Base-by-base conservation (phyloP, 805 yeast species). In the Ogataea naganishii region DNA sequence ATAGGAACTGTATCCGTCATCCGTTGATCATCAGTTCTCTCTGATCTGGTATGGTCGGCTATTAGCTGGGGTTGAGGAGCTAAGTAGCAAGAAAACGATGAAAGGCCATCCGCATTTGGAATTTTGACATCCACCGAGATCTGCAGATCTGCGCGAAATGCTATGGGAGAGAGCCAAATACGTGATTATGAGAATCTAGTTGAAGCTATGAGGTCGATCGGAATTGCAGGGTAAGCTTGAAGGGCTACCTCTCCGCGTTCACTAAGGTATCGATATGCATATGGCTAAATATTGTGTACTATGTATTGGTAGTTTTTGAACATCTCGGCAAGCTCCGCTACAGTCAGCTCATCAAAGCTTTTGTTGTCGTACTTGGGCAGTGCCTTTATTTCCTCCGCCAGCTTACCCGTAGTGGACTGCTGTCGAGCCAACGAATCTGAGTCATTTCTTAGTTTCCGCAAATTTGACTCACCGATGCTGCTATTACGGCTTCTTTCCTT, bases 401-500 rank as follows among this genome's bases (percentile, higher is more conserved):
- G 22, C 9, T 14, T 22, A 16, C 14, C 23, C 15, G 18, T n/a
- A 9, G n/a, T 12, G 5, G 18, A 15, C 7, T 21, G 19, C 13
- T 11, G 26, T 18, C 27, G 36, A 29, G 30, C 8, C 26, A 17
- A 12, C 21, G 28, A 15, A 15, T 26, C 19, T 14, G 15, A 11
- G 18, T 31, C n/a, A 22, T 14, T 18, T 28, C 36, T 10, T 34
- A 35, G 17, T 39, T 40, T 7, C 39, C 34, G 4, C 4, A 19
- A 24, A 9, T 24, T 2, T 23, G 21, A 18, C 24, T 23, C 12
- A 32, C 27, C 24, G 23, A 44, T 7, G 15, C 49, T 42, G 17
- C 39, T 51, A 6, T 53, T 57, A 10, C 60, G 31, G 27, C 56
- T 52, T 23, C 58, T 35, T 22, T 44, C 49, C 27, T 46, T 47